Evolutionary conservation across 495 filamentous ascomycete species (phyloP).

Genomic region (Talaromyces thailandensis): DNA sequence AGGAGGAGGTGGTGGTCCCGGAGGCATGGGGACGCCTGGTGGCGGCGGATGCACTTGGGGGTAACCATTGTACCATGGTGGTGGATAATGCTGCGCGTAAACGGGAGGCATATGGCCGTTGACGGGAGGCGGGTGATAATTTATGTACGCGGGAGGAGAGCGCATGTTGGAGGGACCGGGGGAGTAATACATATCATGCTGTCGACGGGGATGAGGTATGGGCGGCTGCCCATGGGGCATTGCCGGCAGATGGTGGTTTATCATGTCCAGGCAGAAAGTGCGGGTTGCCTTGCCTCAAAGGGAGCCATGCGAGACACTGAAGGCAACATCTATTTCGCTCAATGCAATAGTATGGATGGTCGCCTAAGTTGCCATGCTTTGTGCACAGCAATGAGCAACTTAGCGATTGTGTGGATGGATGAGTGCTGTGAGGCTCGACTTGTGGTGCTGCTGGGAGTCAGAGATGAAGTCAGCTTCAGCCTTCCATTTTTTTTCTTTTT

Average conservation of each 20-base stretch:
- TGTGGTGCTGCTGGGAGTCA: not conserved
- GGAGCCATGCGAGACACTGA: conserved; percentile 32
- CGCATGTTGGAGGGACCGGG: conserved; percentile 37
- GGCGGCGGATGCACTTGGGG: conserved; percentile 33
- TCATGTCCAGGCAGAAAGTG: conserved; percentile 33
- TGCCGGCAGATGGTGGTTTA: conserved; percentile 47
- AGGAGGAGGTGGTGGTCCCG: conserved; percentile 20
- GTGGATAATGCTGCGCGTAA: conserved; percentile 35
- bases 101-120: conserved; percentile 34
- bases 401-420: not conserved
- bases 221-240: conserved; percentile 48
- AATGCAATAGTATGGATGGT: not conserved
- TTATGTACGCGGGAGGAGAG: conserved; percentile 35
- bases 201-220: conserved; percentile 36
- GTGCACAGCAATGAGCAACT: not conserved
- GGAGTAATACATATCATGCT: conserved; percentile 40
- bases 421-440: not conserved
- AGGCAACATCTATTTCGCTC: conserved; percentile 9
- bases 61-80: conserved; percentile 38
- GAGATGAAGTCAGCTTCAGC: conserved; percentile 3
- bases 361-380: conserved; percentile 8
- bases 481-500: conserved; percentile 5
- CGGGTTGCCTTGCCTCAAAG: conserved; percentile 33
- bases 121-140: conserved; percentile 33
- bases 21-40: conserved; percentile 6